phyloP scores from a whole-genome alignment of 129 eudicot species.

The Chrysanthemum lavandulifolium region DNA sequence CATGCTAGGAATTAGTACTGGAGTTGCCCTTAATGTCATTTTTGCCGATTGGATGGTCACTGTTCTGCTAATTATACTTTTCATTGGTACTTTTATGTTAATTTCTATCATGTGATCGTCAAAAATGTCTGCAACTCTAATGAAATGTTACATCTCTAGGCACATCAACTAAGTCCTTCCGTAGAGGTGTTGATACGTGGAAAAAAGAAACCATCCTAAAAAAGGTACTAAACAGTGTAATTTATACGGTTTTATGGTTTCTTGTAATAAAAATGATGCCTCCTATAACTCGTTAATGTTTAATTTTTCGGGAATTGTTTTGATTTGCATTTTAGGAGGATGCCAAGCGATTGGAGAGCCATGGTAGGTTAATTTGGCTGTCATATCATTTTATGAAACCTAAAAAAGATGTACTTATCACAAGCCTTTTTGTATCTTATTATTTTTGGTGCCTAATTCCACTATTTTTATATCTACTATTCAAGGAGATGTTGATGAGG shows the following conservation, averaged over 20 bases:
- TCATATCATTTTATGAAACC: not conserved
- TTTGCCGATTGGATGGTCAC: constrained; percentile 99
- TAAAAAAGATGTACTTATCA: not conserved
- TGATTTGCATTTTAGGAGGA: constrained; percentile 42
- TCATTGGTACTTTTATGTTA: constrained; percentile 50
- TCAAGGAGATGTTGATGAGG: constrained; percentile 37
- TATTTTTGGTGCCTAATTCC: not conserved
- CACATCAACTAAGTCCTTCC: constrained; percentile 74
- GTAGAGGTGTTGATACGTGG: constrained; percentile 93
- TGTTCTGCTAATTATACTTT: constrained; percentile 77
- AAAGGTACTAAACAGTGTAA: constrained; percentile 42
- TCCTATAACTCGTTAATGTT: no score
- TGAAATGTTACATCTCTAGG: no score
- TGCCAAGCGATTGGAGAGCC: constrained; percentile 48
- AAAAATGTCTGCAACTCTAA: no score
- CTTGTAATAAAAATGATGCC: no score
- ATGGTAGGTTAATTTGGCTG: constrained; percentile 43
- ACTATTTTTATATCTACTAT: not conserved
- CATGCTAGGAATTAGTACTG: constrained; percentile 89
- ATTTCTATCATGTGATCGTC: not conserved
- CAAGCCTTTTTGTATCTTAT: not conserved
- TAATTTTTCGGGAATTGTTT: no score
- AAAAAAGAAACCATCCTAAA: constrained; percentile 81
- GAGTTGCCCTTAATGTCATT: constrained; percentile 85
- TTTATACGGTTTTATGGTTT: not conserved